Base-by-base conservation (phyloP, 805 yeast genomes). In the Phaffomyces thermotolerans region DNA sequence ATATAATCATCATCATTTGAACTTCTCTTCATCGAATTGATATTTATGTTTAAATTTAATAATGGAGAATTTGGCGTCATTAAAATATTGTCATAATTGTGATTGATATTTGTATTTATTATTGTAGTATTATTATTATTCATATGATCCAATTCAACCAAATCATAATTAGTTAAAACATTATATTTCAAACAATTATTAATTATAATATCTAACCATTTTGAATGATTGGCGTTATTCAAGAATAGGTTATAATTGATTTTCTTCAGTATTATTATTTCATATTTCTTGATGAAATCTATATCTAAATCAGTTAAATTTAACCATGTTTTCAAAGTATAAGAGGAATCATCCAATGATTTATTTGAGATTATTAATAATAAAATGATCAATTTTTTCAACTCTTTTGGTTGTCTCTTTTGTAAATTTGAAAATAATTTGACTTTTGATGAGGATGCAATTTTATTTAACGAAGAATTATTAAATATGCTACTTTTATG, bases 261-360 rank as follows among this genome's bases (percentile, higher is more conserved):
- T 25, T 42, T 45, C 43, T 52, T 54, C 13, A 57, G 39, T 6
- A 56, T 49, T 3, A 30, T 31, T 10, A 57, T 43, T 27, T 57
- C 62, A 8, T 41, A 44, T 5, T 34, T 40, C 22, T 51, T 54
- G 8, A 57, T 34, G n/a, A 23, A 13, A 2, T 48, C 27, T 3
- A 45, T 39, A 1, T 47, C 38, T 14, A 57, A 36, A 4, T 52
- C 46, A 6, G 65, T 56, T 9, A 61, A 39, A 43, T 52, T 54
- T 17, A 56, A 59, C 79, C 79, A 74, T 8, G 79, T 74, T 49
- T 72, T 72, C 51, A 71, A 60, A 2, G 78, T 72, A 47, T 72
- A 74, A 35, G 72, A 67, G 41, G 70, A 75, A 50, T 74, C 79
- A 52, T 74, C 75, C 45, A 59, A 64, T 20, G 69, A 59, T 54